Percentiles rank a stretch among this genome's conserved stretches.
Conservation (phyloP, 2,329 filamentous ascomycete species). For the Monascus ruber region DNA sequence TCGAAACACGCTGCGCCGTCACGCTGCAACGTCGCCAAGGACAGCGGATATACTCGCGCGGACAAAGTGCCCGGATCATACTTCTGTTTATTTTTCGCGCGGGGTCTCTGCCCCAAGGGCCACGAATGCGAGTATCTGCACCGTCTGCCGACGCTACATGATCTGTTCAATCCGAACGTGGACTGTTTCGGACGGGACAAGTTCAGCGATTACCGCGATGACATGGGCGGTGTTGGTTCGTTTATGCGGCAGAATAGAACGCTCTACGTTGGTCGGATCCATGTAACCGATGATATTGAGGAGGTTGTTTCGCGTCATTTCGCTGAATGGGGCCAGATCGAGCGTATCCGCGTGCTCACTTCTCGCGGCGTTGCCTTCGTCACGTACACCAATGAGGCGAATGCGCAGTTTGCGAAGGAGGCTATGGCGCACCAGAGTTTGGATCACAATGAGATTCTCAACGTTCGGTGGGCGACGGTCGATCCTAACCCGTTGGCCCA, state of each 20-base stretch:
- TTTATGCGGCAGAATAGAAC: conserved; percentile 93
- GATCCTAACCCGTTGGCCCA: conserved; percentile 94
- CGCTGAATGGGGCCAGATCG: conserved; percentile 89
- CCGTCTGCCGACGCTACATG: conserved; percentile 71
- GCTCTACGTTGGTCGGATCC: conserved; percentile 84
- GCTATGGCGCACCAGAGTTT: conserved; percentile 91
- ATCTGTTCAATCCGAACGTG: conserved; percentile 85
- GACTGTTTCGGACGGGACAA: conserved; percentile 95
- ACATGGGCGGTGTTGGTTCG: conserved; percentile 93
- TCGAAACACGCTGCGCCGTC: conserved; percentile 71
- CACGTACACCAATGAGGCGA: conserved; percentile 84
- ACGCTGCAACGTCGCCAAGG: conserved; percentile 75
- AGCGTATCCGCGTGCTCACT: conserved; percentile 78
- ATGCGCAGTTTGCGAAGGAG: conserved; percentile 83
- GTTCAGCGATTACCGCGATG: conserved; percentile 83
- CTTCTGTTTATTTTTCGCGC: conserved; percentile 86
- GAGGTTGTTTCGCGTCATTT: conserved; percentile 92
- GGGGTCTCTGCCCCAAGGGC: conserved; percentile 62
- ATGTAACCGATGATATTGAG: conserved; percentile 93
- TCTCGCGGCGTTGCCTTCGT: conserved; percentile 86
- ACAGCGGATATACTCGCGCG: conserved; percentile 67
- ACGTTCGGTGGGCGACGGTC: conserved; percentile 92
- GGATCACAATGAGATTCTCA: conserved; percentile 84
- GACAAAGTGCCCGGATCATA: conserved; percentile 69
- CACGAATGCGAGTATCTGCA: conserved; percentile 93